phyloP scores from a whole-genome alignment of 441 rosid genomes.

The Gossypium lobatum region DNA sequence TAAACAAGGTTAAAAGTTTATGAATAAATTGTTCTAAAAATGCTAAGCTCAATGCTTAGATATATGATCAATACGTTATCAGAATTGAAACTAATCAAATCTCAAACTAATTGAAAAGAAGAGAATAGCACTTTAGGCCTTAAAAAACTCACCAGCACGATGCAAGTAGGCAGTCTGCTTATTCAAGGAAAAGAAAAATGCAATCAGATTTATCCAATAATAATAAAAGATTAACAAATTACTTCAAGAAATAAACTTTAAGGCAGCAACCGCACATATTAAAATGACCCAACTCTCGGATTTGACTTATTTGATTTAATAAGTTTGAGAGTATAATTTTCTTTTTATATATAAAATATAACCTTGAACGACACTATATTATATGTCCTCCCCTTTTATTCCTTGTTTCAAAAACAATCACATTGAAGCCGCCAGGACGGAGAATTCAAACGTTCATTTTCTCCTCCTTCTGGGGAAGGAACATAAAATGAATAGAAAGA shows the following conservation, averaged over 20 bases:
- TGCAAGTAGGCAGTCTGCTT: slow-evolving; percentile 8
- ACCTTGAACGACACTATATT: too few species aligned
- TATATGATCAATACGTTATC: too few species aligned
- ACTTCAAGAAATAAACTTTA: neutral
- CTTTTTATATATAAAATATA: too few species aligned
- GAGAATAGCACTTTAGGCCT: neutral
- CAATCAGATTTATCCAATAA: neutral
- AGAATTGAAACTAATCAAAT: neutral
- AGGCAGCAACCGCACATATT: neutral
- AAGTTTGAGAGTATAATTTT: neutral
- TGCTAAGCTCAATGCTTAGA: neutral
- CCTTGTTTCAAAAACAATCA: too few species aligned
- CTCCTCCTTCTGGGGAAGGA: neutral
- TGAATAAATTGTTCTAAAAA: neutral
- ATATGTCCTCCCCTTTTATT: too few species aligned
- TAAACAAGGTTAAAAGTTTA: neutral
- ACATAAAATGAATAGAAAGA: neutral
- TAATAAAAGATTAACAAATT: neutral
- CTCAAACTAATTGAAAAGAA: neutral
- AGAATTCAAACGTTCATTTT: neutral
- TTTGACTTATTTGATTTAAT: neutral
- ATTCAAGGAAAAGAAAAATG: neutral
- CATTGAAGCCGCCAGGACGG: too few species aligned
- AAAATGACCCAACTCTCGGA: neutral
- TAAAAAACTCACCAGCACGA: slow-evolving; percentile 1